A percentile compares a stretch with the other conserved stretches of the same genome.
Evolutionary conservation across 2,329 filamentous ascomycete genomes (phyloP).

Genomic region (Colletotrichum neosansevieriae): DNA sequence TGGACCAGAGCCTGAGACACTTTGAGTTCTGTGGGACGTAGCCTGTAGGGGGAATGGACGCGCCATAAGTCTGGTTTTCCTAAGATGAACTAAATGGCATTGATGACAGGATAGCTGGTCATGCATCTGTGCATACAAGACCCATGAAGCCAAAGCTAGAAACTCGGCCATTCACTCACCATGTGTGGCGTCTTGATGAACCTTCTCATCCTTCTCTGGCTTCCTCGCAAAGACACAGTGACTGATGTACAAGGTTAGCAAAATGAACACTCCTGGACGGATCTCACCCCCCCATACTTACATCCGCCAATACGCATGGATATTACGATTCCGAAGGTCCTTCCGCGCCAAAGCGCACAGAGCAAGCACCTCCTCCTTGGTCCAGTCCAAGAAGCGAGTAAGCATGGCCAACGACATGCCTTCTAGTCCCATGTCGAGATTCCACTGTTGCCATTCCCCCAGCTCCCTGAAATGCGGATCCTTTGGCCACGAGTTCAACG

Average conservation of each 20-base stretch:
- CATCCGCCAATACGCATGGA: background rate
- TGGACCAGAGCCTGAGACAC: no score
- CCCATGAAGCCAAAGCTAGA: no score
- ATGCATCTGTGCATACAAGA: no score
- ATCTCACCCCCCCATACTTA: background rate
- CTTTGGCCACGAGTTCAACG: background rate
- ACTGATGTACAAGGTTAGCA: background rate
- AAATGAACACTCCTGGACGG: accelerated
- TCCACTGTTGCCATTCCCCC: conserved; percentile 42
- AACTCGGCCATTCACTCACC: no score
- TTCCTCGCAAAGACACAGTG: background rate
- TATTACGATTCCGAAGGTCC: background rate
- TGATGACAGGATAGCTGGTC: no score
- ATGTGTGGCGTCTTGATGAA: no score
- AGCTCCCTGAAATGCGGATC: conserved; percentile 1
- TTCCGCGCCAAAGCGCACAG: background rate
- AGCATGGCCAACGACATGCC: conserved; percentile 52
- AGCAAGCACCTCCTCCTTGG: background rate
- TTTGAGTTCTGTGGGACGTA: no score
- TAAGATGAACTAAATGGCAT: no score
- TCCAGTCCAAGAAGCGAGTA: conserved; percentile 41
- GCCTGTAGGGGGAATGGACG: no score
- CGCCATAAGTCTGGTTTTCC: no score
- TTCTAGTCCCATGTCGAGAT: conserved; percentile 49
- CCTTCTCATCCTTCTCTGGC: background rate